Evolutionary conservation across 169 alveolate genomes (phyloP).

Genomic region (Babesia gibsoni): DNA sequence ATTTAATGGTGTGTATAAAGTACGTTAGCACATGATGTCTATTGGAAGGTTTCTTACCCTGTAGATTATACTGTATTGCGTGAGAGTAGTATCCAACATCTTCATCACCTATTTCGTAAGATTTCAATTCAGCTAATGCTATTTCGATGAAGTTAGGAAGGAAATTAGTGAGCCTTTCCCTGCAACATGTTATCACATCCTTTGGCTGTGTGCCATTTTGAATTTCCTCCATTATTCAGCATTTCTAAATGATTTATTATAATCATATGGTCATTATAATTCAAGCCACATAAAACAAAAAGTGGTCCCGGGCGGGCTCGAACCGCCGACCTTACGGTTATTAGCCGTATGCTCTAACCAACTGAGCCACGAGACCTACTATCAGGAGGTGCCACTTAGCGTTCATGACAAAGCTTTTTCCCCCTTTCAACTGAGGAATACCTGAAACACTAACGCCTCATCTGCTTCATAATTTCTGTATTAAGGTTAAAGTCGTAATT

Average conservation of each 20-base stretch:
- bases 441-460: no score
- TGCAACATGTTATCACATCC: conserved; percentile 21
- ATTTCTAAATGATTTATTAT: no score
- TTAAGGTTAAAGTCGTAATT: no score
- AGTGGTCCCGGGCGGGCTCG: conserved; percentile 96
- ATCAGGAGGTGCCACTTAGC: not conserved
- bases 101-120: conserved; percentile 42
- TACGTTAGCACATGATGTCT: not conserved
- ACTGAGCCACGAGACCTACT: conserved; percentile 94
- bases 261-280: no score
- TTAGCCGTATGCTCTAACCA: conserved; percentile 97
- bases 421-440: no score
- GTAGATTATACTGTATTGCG: conserved; percentile 59
- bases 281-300: not conserved
- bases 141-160: conserved; percentile 57
- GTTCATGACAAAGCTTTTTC: no score
- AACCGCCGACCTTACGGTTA: conserved; percentile 98
- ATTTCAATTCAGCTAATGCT: conserved; percentile 39
- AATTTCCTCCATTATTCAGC: not conserved
- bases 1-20: not conserved
- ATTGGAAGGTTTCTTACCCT: conserved; percentile 22
- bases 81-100: conserved; percentile 51
- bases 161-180: conserved; percentile 47
- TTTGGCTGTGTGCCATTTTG: not conserved
- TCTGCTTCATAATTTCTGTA: no score